Percentiles rank a stretch among this genome's conserved stretches.
Evolutionary conservation across 805 yeast genomes (phyloP).

Genomic region (Ogataea henricii): DNA sequence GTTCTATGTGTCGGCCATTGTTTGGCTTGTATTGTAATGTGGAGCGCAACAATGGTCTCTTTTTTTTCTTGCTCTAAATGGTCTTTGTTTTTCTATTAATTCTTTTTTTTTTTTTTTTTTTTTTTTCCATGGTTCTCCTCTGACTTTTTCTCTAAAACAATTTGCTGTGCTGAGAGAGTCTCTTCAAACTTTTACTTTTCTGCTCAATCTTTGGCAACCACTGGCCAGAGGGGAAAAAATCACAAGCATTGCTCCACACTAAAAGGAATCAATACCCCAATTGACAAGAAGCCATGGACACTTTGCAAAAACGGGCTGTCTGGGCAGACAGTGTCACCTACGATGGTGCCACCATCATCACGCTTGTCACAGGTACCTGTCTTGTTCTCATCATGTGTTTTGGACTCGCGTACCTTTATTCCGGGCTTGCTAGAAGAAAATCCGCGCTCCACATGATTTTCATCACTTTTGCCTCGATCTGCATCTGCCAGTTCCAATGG

Average conservation of each 20-base stretch:
- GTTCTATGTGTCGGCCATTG: background rate
- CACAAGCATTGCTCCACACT: no score
- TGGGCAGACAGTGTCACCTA: constrained; percentile 34
- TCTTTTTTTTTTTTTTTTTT: no score
- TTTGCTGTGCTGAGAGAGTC: no score
- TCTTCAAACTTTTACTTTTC: no score
- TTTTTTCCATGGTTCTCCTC: no score
- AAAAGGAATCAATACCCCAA: background rate
- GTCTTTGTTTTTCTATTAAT: background rate
- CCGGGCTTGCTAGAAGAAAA: constrained; percentile 88
- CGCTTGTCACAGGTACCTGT: constrained; percentile 63
- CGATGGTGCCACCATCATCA: constrained; percentile 48
- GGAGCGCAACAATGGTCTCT: background rate
- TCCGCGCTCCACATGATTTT: constrained; percentile 87
- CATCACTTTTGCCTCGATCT: constrained; percentile 71
- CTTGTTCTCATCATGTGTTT: constrained; percentile 91
- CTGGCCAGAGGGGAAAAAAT: no score
- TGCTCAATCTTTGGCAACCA: no score
- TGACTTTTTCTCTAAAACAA: no score
- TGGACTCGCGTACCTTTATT: constrained; percentile 88
- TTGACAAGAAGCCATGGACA: constrained; percentile 4
- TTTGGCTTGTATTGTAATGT: background rate
- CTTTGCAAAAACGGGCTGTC: constrained; percentile 24
- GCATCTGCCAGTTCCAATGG: constrained; percentile 77
- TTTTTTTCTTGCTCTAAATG: background rate